Percentiles rank a stretch among this genome's conserved stretches.
phyloP scores from a whole-genome alignment of 225 moss, liverwort and hornwort species.

The Physcomitrellopsis africana region DNA sequence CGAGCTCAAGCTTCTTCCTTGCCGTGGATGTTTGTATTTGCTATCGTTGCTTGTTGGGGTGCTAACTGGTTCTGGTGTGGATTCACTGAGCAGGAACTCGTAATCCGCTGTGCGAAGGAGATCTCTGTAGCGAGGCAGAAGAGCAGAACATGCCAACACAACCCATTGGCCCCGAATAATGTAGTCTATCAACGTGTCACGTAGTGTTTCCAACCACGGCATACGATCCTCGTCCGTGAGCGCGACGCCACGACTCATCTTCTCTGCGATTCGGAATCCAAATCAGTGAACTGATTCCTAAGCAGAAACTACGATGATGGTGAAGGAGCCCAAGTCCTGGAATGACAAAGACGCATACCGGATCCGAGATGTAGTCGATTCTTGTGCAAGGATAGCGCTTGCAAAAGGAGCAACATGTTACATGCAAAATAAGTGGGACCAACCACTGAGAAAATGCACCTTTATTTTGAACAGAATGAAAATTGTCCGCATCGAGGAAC shows the following conservation, averaged over 20 bases:
- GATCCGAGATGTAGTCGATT: no score
- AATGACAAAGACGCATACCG: no score
- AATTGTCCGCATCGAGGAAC: conserved; percentile 84
- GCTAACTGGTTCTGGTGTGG: conserved; percentile 3
- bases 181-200: conserved; percentile 53
- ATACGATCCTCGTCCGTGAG: conserved; percentile 75
- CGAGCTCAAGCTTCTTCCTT: conserved; percentile 13
- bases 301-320: no score
- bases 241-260: conserved; percentile 73
- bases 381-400: no score
- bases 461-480: conserved; percentile 77
- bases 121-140: conserved; percentile 65
- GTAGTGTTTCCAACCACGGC: conserved; percentile 79
- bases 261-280: conserved; percentile 51
- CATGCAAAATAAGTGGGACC: neutral
- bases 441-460: conserved; percentile 32
- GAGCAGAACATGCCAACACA: conserved; percentile 90
- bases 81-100: conserved; percentile 18
- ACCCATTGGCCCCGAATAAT: conserved; percentile 47
- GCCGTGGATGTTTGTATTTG: neutral
- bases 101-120: conserved; percentile 66
- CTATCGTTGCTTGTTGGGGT: neutral
- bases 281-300: neutral
- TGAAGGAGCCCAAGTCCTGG: no score
- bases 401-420: no score